Evolutionary conservation across 1,284 basidiomycete genomes (phyloP).

Genomic region (Fomitopsis pinicola): DNA sequence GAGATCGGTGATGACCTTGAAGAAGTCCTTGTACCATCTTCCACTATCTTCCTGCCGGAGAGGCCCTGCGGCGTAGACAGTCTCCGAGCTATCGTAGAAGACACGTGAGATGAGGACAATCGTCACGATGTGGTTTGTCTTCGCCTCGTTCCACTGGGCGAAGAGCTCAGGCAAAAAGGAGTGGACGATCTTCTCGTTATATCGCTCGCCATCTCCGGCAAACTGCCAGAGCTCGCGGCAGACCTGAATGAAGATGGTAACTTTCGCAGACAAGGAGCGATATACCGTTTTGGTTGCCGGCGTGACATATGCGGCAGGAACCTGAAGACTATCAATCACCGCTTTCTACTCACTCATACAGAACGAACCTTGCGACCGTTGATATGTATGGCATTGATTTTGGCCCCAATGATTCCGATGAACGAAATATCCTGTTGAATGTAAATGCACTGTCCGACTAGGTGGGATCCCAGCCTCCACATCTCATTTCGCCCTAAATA

Average conservation of each 20-base stretch:
- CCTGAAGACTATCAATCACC: slow-evolving; percentile 34
- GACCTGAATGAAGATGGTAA: slow-evolving; percentile 93
- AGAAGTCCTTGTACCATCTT: slow-evolving; percentile 94
- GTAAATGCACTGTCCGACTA: slow-evolving; percentile 75
- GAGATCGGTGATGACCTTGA: slow-evolving; percentile 90
- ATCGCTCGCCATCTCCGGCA: slow-evolving; percentile 92
- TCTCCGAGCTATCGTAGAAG: slow-evolving; percentile 83
- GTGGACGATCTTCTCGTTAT: slow-evolving; percentile 95
- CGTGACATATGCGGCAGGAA: slow-evolving; percentile 80
- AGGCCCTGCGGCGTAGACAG: slow-evolving; percentile 73
- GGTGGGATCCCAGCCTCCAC: slow-evolving; percentile 80
- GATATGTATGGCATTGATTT: slow-evolving; percentile 74
- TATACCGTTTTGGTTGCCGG: slow-evolving; percentile 86
- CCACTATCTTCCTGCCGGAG: slow-evolving; percentile 70
- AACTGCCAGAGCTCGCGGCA: slow-evolving; percentile 97
- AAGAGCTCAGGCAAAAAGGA: slow-evolving; percentile 88
- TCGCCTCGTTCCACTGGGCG: slow-evolving; percentile 73
- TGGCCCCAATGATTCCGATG: slow-evolving; percentile 75
- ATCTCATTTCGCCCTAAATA: slow-evolving; percentile 91
- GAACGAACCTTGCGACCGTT: slow-evolving; percentile 52
- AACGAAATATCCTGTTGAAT: slow-evolving; percentile 71
- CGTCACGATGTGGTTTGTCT: slow-evolving; percentile 91
- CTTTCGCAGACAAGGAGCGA: slow-evolving; percentile 87
- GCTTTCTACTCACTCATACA: background rate
- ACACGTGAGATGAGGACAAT: slow-evolving; percentile 95